A percentile compares a stretch with the other conserved stretches of the same genome.
Conservation (phyloP, 2,329 filamentous ascomycete genomes). For the Diaporthe citri region DNA sequence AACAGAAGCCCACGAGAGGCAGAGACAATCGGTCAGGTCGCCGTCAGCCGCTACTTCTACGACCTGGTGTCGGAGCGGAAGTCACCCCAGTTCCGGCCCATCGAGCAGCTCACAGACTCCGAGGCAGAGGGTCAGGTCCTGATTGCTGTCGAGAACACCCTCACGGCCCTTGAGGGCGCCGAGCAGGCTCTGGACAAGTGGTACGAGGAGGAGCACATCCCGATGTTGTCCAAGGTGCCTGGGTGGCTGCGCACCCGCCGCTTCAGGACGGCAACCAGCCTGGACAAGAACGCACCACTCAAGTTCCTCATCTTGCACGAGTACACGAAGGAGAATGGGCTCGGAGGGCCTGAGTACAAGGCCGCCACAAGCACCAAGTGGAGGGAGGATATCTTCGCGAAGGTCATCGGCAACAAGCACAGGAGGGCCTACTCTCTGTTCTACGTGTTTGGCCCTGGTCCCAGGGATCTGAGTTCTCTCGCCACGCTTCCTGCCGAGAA, state of each 20-base stretch:
- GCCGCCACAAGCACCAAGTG: conserved; percentile 74
- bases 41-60: conserved; percentile 78
- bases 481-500: conserved; percentile 59
- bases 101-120: conserved; percentile 71
- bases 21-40: conserved; percentile 66
- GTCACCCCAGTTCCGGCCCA: conserved; percentile 66
- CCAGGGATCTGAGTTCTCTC: conserved; percentile 74
- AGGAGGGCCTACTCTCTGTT: conserved; percentile 78
- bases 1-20: conserved; percentile 67
- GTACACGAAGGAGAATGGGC: conserved; percentile 74
- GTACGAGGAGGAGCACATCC: conserved; percentile 81
- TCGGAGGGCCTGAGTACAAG: conserved; percentile 74
- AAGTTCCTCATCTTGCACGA: conserved; percentile 80
- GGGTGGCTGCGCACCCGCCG: conserved; percentile 83
- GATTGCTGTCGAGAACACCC: conserved; percentile 70
- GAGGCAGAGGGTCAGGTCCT: conserved; percentile 72
- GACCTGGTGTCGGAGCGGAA: conserved; percentile 72
- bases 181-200: conserved; percentile 72
- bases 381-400: conserved; percentile 68
- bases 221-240: conserved; percentile 78
- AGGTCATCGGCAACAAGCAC: conserved; percentile 68
- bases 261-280: conserved; percentile 72
- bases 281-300: conserved; percentile 67
- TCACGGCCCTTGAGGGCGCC: conserved; percentile 63
- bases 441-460: conserved; percentile 83